These are phyloP conservation scores for Cadophora sp. DNA, from an alignment of 2,329 filamentous ascomycete species.

Conservation along the genomic window DNA sequence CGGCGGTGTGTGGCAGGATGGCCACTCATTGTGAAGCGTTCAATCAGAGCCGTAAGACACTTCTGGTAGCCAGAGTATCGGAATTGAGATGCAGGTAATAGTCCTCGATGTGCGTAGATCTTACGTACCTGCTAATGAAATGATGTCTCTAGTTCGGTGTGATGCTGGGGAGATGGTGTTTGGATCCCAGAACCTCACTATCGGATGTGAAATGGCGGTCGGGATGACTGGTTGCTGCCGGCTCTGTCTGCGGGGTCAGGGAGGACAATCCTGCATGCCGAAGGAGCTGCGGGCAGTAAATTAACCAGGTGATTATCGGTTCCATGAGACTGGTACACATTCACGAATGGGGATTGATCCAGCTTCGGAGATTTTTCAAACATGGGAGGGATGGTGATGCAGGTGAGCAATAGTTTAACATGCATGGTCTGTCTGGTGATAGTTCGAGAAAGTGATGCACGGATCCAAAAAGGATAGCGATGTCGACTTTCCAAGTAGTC, in stretches of 20 bases:
- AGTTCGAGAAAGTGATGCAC: too few relatives aligned
- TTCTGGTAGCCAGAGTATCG: conserved; percentile 8
- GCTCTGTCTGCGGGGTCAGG: background rate
- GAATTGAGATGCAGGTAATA: background rate
- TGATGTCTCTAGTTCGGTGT: background rate
- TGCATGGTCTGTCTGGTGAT: background rate
- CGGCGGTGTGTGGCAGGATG: background rate
- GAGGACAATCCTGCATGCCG: background rate
- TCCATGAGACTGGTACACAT: background rate
- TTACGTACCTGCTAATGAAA: background rate
- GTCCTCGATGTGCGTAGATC: background rate
- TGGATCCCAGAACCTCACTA: background rate
- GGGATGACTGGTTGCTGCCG: background rate
- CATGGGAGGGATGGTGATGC: background rate
- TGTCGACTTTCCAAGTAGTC: background rate
- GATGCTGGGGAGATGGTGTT: background rate
- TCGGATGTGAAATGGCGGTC: background rate
- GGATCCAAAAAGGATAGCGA: background rate
- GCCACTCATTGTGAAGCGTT: background rate
- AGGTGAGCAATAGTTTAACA: background rate
- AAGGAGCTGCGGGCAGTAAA: background rate
- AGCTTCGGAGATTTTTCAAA: background rate
- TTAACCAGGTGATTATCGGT: background rate
- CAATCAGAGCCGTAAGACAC: background rate
- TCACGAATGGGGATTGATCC: background rate